phyloP scores from a whole-genome alignment of 1,139 yeast species.

The Yamadazyma mexicana region DNA sequence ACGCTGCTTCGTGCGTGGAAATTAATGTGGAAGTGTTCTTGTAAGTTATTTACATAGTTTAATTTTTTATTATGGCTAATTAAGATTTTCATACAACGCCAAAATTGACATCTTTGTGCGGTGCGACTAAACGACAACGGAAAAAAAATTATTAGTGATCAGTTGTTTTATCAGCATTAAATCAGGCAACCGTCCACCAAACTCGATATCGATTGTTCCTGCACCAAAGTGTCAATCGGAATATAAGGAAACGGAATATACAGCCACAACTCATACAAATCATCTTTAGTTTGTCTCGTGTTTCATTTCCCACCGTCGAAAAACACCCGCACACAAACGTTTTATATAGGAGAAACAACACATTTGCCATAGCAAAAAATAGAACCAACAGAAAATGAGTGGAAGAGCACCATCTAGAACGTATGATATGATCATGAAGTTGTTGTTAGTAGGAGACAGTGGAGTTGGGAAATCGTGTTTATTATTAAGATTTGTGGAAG shows the following conservation, averaged over 20 bases:
- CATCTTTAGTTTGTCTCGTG: too few species aligned
- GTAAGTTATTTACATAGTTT: conserved; percentile 13
- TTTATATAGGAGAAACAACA: too few species aligned
- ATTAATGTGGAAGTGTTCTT: conserved; percentile 81
- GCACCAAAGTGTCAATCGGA: too few species aligned
- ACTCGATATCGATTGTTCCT: too few species aligned
- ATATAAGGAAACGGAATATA: too few species aligned
- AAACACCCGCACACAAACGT: too few species aligned
- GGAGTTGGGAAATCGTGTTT: conserved; percentile 98
- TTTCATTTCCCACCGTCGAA: too few species aligned
- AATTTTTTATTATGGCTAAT: not conserved
- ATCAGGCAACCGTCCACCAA: too few species aligned
- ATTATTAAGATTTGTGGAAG: conserved; percentile 91
- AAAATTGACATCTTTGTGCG: not conserved
- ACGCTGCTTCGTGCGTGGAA: conserved; percentile 90
- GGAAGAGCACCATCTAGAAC: conserved; percentile 72
- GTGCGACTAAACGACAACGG: not conserved
- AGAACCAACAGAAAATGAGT: conserved; percentile 49
- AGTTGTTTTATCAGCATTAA: too few species aligned
- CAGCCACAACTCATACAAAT: too few species aligned
- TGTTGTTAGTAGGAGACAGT: conserved; percentile 92
- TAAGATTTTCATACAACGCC: too few species aligned
- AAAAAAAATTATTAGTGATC: not conserved
- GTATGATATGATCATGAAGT: conserved; percentile 92
- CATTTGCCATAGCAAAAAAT: too few species aligned